A percentile compares a stretch with the other conserved stretches of the same genome.
Conservation (phyloP, 441 rosid species). For the Erodium moschatum region DNA sequence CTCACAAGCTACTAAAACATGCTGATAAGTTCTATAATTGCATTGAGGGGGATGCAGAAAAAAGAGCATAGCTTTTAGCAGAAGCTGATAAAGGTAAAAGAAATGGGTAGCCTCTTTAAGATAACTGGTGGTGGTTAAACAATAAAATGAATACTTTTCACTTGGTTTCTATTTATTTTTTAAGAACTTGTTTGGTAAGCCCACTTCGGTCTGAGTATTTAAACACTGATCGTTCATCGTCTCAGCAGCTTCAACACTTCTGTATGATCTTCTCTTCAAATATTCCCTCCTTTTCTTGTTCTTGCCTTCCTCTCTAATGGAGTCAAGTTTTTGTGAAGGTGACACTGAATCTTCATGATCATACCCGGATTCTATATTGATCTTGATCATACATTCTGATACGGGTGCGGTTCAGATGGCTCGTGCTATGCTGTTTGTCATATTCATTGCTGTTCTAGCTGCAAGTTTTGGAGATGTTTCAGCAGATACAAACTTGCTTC, state of each 20-base stretch:
- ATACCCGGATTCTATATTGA: conserved; percentile 13
- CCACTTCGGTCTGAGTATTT: conserved; percentile 23
- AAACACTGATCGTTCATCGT: conserved; percentile 25
- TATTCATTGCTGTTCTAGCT: conserved; percentile 21
- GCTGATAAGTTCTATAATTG: conserved; percentile 27
- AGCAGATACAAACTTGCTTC: conserved; percentile 44
- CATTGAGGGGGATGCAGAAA: conserved; percentile 15
- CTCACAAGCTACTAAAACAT: conserved; percentile 23
- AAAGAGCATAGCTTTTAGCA: conserved; percentile 16
- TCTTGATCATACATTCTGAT: conserved; percentile 21
- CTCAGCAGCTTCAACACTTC: conserved; percentile 13
- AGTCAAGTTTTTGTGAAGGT: conserved; percentile 11
- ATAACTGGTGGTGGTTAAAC: neutral
- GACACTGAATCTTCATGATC: conserved; percentile 16
- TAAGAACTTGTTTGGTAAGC: conserved; percentile 18
- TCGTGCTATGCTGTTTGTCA: conserved; percentile 24
- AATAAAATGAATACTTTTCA: conserved; percentile 14
- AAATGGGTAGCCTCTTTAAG: conserved; percentile 1
- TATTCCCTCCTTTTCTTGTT: conserved; percentile 19
- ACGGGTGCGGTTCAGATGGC: conserved; percentile 31
- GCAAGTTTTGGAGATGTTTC: conserved; percentile 26
- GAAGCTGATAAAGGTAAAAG: conserved; percentile 14
- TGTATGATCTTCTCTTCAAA: conserved; percentile 20
- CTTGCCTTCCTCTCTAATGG: conserved; percentile 20
- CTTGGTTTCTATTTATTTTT: conserved; percentile 16